phyloP scores from a whole-genome alignment of 257 asterid genomes.

The Solanum piurae region DNA sequence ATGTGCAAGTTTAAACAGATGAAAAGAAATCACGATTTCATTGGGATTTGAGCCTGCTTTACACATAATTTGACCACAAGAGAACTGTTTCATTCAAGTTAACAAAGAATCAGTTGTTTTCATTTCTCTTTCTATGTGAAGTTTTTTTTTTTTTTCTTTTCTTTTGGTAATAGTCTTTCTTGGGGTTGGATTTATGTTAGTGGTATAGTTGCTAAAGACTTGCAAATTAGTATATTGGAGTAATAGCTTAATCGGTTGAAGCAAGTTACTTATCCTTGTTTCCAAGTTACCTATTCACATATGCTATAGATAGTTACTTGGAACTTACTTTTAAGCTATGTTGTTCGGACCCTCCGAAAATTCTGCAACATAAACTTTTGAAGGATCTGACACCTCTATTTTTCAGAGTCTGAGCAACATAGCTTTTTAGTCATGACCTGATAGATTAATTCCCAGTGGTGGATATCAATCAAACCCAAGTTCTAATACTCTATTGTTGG shows the following conservation, averaged over 20 bases:
- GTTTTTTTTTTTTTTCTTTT: no score
- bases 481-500: neutral
- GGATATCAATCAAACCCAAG: neutral
- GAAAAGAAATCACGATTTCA: neutral
- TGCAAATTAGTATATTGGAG: neutral
- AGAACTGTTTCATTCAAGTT: neutral
- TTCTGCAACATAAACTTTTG: neutral
- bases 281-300: neutral
- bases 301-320: neutral
- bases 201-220: neutral
- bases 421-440: neutral
- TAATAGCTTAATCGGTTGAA: neutral
- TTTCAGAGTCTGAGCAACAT: neutral
- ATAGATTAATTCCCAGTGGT: neutral
- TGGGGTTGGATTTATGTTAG: neutral
- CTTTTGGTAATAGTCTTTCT: neutral
- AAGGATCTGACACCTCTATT: neutral
- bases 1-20: neutral
- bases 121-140: neutral
- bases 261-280: neutral
- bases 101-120: neutral
- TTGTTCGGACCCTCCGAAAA: neutral
- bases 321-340: neutral
- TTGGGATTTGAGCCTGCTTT: neutral
- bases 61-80: neutral